Base-by-base conservation (phyloP, 1,284 basidiomycete genomes). In the Ganoderma lucidum region DNA sequence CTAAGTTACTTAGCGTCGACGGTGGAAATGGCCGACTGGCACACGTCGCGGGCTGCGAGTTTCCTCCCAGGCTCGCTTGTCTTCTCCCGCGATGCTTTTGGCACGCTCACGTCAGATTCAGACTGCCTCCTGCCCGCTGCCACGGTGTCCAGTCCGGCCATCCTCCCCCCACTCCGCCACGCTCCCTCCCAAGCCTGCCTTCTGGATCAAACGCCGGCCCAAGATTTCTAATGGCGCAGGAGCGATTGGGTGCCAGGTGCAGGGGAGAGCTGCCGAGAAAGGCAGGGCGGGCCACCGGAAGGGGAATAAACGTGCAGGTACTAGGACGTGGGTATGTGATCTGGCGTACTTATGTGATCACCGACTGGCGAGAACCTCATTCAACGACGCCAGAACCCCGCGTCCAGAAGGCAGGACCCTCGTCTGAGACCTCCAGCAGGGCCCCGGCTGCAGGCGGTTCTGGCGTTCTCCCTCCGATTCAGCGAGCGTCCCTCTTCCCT, bases 71-170 rank as follows among this genome's bases (percentile, higher is more conserved):
- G 42, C 65, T 72, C 73, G 71, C 62, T 66, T 69, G 74, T 69
- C 78, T 80, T 80, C 78, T 80, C 78, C 78, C 78, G 78, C 78
- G 78, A 80, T 77, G 76, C 78, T 80, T 78, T 79, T 72, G 53
- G 66, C 68, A 62, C 60, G 59, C 39, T 63, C 73, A 69, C 70
- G 70, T 72, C 75, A 70, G 69, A 72, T 64, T 45, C 32, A 51
- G 68, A 61, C 23, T 56, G 53, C 30, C 19, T 28, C 48, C 39
- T 61, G 39, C n/a, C 59, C 59, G 39, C 59, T 28, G 59, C 56
- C 59, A 61, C 39, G 59, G 59, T 41, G 39, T 39, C 37, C 19
- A 8, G 10, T 51, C 23, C 23, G 48, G 23, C 48, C 23, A 28
- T 28, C 48, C 48, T 51, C 23, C 48, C 23, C 6, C 48, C 48